Percentiles rank a stretch among this genome's conserved stretches.
Conservation (phyloP, 2,329 filamentous ascomycete species). For the Mycogone perniciosa region DNA sequence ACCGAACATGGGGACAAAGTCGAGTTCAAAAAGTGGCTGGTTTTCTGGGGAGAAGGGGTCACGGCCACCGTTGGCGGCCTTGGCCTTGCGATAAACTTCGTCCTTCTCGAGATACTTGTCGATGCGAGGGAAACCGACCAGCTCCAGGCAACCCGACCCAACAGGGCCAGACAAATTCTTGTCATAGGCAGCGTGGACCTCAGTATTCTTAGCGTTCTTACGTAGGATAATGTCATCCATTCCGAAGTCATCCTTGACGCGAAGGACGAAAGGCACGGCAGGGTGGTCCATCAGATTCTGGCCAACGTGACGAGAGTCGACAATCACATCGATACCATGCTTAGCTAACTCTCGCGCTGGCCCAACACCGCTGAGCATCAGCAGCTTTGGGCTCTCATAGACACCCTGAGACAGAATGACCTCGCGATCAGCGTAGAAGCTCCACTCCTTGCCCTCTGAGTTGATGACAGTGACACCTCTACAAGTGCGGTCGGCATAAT, state of each 20-base stretch:
- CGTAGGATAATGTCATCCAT: constrained; percentile 37
- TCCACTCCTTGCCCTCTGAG: constrained; percentile 30
- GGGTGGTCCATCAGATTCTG: constrained; percentile 59
- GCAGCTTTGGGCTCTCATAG: constrained; percentile 58
- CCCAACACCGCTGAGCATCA: constrained; percentile 60
- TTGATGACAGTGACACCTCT: constrained; percentile 42
- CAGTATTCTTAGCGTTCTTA: constrained; percentile 27
- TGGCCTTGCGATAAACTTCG: constrained; percentile 38
- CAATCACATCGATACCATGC: constrained; percentile 47
- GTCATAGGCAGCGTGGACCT: constrained; percentile 30
- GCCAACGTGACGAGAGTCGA: constrained; percentile 56
- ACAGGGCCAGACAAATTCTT: constrained; percentile 33
- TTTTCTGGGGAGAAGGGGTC: constrained; percentile 52
- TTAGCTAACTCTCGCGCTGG: constrained; percentile 44
- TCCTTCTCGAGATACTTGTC: constrained; percentile 46
- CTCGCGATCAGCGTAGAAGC: constrained; percentile 42
- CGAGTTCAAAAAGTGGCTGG: constrained; percentile 56
- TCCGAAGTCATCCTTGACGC: constrained; percentile 35
- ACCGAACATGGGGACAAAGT: constrained; percentile 54
- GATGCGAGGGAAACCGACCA: constrained; percentile 52
- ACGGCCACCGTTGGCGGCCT: constrained; percentile 34
- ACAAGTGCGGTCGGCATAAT: constrained; percentile 32
- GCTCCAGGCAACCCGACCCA: constrained; percentile 37
- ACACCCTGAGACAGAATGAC: constrained; percentile 46
- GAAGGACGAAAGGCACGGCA: constrained; percentile 44